phyloP scores from a whole-genome alignment of 129 eudicot genomes.

The Saposhnikovia divaricata region DNA sequence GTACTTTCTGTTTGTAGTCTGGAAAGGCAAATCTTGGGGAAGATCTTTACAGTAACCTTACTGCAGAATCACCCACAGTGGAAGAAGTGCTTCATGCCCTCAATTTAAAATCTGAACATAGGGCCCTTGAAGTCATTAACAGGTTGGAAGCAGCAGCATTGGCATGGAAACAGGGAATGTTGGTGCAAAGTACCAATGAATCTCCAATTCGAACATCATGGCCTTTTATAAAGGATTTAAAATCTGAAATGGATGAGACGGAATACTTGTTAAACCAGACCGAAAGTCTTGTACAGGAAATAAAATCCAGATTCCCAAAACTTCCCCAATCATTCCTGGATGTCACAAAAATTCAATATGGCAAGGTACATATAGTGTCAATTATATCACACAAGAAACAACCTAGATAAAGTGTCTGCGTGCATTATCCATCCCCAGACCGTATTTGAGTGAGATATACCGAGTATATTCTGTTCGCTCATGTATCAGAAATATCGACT shows the following conservation, averaged over 20 bases:
- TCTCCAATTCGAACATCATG: constrained; percentile 65
- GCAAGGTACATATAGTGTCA: constrained; percentile 45
- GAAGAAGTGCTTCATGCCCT: constrained; percentile 47
- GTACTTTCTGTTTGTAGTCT: constrained; percentile 37
- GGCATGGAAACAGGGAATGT: constrained; percentile 63
- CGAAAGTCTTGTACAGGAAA: constrained; percentile 49
- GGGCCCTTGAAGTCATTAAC: constrained; percentile 68
- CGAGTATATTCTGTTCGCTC: too few species aligned
- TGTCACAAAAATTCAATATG: constrained; percentile 63
- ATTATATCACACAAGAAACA: background rate
- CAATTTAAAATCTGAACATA: constrained; percentile 64
- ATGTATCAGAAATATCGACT: background rate
- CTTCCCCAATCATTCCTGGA: constrained; percentile 90
- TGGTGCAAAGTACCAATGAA: constrained; percentile 28
- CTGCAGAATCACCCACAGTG: constrained; percentile 36
- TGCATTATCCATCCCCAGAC: background rate
- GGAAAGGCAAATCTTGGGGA: constrained; percentile 77
- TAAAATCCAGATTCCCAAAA: constrained; percentile 59
- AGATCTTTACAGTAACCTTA: constrained; percentile 56
- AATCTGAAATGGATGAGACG: constrained; percentile 50
- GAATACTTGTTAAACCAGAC: constrained; percentile 41
- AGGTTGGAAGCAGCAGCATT: constrained; percentile 68
- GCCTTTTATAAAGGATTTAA: constrained; percentile 61
- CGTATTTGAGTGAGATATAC: background rate
- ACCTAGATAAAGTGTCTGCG: constrained; percentile 15